A percentile compares a stretch with the other conserved stretches of the same genome.
These are phyloP conservation scores for Petunia secreta DNA, from an alignment of 257 asterid species.

Conservation along the genomic window DNA sequence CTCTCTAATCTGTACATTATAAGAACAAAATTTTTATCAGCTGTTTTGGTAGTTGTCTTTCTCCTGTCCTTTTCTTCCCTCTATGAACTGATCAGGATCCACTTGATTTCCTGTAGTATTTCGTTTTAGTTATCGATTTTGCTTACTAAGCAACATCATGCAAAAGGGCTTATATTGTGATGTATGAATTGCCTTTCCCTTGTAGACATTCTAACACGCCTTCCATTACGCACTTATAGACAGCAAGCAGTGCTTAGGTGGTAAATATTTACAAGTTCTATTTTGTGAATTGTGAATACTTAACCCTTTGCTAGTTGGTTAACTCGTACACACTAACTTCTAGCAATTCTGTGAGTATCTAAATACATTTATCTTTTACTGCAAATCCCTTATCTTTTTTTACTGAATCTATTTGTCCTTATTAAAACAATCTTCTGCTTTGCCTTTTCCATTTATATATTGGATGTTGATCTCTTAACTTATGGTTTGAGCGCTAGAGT, in stretches of 20 bases:
- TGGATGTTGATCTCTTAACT: not conserved
- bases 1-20: not conserved
- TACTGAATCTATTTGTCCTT: not conserved
- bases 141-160: not conserved
- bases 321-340: not conserved
- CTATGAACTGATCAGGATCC: conserved; percentile 19
- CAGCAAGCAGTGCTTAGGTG: not conserved
- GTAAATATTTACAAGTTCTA: conserved; percentile 6
- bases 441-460: not conserved
- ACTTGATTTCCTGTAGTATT: not conserved
- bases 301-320: not conserved
- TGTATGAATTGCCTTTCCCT: conserved; percentile 14
- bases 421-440: not conserved
- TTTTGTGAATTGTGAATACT: not conserved
- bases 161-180: not conserved
- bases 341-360: not conserved
- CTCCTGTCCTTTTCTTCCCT: not conserved
- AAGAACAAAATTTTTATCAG: not conserved
- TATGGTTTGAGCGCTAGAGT: not conserved
- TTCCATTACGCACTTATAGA: not conserved
- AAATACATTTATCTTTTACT: not conserved
- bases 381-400: not conserved
- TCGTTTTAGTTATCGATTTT: not conserved
- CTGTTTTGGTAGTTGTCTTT: not conserved
- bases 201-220: conserved; percentile 11